Evolutionary conservation across 441 rosid genomes (phyloP).

Genomic region (Gossypium schwendimanii): DNA sequence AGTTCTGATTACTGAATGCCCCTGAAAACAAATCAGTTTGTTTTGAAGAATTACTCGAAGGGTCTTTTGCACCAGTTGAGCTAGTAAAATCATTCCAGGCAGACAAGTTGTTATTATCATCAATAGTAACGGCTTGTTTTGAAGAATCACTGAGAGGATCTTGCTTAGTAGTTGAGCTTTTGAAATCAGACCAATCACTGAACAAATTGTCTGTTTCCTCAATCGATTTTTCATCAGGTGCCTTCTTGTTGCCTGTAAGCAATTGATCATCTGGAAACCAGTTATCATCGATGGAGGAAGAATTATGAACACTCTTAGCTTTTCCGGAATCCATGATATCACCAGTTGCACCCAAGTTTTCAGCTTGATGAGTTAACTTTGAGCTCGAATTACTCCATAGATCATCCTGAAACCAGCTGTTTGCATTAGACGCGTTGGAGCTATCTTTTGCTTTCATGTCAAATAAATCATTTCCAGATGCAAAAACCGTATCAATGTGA

Average conservation of each 20-base stretch:
- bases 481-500: constrained; percentile 58
- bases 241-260: constrained; percentile 28
- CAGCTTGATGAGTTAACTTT: constrained; percentile 19
- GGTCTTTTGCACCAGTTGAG: constrained; percentile 32
- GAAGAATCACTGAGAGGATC: constrained; percentile 24
- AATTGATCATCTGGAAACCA: constrained; percentile 36
- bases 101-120: constrained; percentile 45
- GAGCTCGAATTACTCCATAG: constrained; percentile 29
- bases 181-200: constrained; percentile 64
- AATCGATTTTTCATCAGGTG: constrained; percentile 23
- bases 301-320: constrained; percentile 5
- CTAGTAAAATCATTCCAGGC: constrained; percentile 59
- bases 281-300: constrained; percentile 32
- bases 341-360: constrained; percentile 18
- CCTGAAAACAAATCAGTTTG: constrained; percentile 37
- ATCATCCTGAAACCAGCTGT: constrained; percentile 51
- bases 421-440: constrained; percentile 24
- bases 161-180: constrained; percentile 42
- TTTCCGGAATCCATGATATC: constrained; percentile 21
- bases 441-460: constrained; percentile 26
- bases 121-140: constrained; percentile 22
- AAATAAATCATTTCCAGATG: constrained; percentile 34
- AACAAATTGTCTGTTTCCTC: constrained; percentile 41
- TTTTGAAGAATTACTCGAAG: constrained; percentile 19
- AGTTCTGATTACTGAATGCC: constrained; percentile 25